Evolutionary conservation across 495 filamentous ascomycete species (phyloP).

Genomic region (Penicillium argentinense): DNA sequence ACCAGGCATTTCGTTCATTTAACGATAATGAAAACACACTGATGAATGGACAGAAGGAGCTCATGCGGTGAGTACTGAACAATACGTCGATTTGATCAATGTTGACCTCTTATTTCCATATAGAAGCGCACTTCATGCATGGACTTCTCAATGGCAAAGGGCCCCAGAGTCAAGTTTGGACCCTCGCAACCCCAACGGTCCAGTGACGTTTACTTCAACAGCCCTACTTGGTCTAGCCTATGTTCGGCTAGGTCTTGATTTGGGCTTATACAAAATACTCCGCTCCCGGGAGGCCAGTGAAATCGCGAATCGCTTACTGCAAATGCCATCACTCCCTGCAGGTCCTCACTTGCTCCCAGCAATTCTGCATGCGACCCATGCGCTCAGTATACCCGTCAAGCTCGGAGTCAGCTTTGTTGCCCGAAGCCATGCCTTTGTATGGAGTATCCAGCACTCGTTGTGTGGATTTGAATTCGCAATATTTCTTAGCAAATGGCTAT

Average conservation of each 20-base stretch:
- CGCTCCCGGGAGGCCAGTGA: slow-evolving; percentile 30
- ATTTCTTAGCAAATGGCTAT: slow-evolving; percentile 39
- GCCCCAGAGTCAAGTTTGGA: slow-evolving; percentile 41
- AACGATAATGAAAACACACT: slow-evolving; percentile 29
- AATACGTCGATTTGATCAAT: not conserved
- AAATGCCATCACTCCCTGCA: slow-evolving; percentile 13
- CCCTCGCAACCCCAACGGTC: slow-evolving; percentile 44
- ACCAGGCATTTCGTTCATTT: slow-evolving; percentile 39
- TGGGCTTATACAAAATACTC: slow-evolving; percentile 20
- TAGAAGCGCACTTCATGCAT: slow-evolving; percentile 49
- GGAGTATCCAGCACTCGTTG: slow-evolving; percentile 37
- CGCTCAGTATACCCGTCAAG: slow-evolving; percentile 34
- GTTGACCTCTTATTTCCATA: not conserved
- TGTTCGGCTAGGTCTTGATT: slow-evolving; percentile 45
- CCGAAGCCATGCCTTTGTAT: slow-evolving; percentile 31
- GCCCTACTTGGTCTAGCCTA: slow-evolving; percentile 58
- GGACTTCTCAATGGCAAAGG: slow-evolving; percentile 54
- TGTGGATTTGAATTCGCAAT: slow-evolving; percentile 37
- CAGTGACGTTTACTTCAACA: slow-evolving; percentile 60
- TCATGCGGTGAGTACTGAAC: slow-evolving; percentile 38
- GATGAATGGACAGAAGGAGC: slow-evolving; percentile 39
- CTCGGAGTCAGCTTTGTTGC: slow-evolving; percentile 34
- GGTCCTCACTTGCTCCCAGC: slow-evolving; percentile 28
- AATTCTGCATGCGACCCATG: slow-evolving; percentile 33
- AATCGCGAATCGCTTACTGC: slow-evolving; percentile 15